Evolutionary conservation across 2,329 filamentous ascomycete species (phyloP).

Genomic region (Hymenoscyphus scutula): DNA sequence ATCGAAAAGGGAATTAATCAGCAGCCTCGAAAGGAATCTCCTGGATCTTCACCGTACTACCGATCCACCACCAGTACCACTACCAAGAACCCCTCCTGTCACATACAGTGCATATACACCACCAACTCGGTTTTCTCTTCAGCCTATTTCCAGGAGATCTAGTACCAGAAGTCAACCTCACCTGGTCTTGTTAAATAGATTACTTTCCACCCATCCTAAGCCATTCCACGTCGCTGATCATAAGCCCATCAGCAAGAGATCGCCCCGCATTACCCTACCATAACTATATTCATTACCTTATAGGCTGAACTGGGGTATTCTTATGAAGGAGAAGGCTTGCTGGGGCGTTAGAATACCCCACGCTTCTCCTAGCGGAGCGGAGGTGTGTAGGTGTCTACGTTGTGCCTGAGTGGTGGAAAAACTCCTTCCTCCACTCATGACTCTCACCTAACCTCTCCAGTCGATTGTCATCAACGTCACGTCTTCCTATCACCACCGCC

Average conservation of each 20-base stretch:
- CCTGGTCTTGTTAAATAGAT: background rate
- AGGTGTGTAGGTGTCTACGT: conserved; percentile 9
- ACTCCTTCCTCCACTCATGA: conserved; percentile 16
- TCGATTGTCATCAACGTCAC: conserved; percentile 8
- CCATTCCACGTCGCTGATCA: conserved; percentile 5
- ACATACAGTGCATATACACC: too few relatives aligned
- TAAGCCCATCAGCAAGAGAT: conserved; percentile 4
- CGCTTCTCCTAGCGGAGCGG: conserved; percentile 16
- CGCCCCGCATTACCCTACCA: conserved; percentile 12
- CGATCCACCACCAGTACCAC: background rate
- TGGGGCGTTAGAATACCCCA: conserved; percentile 21
- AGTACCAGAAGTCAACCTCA: conserved; percentile 3
- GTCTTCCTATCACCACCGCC: background rate
- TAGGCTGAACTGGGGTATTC: too few relatives aligned
- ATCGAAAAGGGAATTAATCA: too few relatives aligned
- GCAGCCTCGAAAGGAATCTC: too few relatives aligned
- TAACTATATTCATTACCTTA: conserved; percentile 3
- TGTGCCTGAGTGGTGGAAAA: conserved; percentile 28
- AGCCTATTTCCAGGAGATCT: conserved; percentile 8
- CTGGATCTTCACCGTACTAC: background rate
- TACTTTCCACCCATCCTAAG: background rate
- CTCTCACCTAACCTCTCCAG: conserved; percentile 12
- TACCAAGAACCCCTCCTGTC: background rate
- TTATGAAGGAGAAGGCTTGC: too few relatives aligned
- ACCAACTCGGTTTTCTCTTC: background rate